A percentile compares a stretch with the other conserved stretches of the same genome.
Conservation (phyloP, 441 rosid species). For the Populus hybrid region DNA sequence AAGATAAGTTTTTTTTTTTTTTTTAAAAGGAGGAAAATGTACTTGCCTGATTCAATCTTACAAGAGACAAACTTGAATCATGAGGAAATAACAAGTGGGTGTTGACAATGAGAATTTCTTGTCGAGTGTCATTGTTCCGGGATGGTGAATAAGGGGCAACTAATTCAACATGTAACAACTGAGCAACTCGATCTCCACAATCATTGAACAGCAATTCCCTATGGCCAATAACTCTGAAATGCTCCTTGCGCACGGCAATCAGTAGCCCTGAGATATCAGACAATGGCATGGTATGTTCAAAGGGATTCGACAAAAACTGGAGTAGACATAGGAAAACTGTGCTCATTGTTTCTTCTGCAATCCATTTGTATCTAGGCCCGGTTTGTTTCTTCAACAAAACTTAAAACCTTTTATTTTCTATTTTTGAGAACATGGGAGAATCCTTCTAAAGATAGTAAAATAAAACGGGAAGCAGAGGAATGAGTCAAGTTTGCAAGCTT, state of each 20-base stretch:
- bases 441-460: neutral
- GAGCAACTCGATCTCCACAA: conserved; percentile 85
- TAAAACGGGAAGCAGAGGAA: neutral
- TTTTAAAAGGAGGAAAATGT: neutral
- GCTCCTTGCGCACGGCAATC: conserved; percentile 74
- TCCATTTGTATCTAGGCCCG: neutral
- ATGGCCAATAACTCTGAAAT: conserved; percentile 62
- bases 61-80: conserved; percentile 68
- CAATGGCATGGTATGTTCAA: conserved; percentile 9
- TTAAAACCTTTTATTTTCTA: neutral
- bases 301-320: neutral
- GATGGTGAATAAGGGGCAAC: conserved; percentile 46
- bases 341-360: neutral
- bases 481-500: neutral
- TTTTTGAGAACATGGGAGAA: neutral
- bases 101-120: conserved; percentile 75
- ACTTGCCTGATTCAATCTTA: conserved; percentile 62
- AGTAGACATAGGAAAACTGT: neutral
- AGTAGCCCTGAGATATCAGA: conserved; percentile 48
- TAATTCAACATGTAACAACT: conserved; percentile 74
- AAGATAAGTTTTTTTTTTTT: neutral
- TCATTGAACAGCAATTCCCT: conserved; percentile 71
- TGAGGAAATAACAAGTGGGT: conserved; percentile 93
- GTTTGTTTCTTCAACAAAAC: neutral
- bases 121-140: conserved; percentile 43